A percentile compares a stretch with the other conserved stretches of the same genome.
Evolutionary conservation across 352 stramenopile genomes (phyloP).

Genomic region (Plasmopara viticola): DNA sequence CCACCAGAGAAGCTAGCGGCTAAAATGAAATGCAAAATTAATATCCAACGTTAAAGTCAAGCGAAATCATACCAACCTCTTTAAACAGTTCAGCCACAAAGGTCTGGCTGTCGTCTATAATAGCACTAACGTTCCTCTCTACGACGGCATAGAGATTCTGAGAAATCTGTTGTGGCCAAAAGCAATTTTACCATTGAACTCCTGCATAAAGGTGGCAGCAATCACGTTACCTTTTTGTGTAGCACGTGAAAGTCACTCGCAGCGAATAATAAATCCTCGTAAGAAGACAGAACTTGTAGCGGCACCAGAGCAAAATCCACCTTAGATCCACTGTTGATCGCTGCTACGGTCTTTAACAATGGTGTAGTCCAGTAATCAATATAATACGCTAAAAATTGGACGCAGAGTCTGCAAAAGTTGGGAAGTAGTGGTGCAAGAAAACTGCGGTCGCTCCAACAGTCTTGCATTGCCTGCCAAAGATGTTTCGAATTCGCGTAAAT

Average conservation of each 20-base stretch:
- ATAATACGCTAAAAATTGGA: constrained; percentile 64
- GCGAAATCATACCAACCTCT: constrained; percentile 21
- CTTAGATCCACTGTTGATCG: constrained; percentile 42
- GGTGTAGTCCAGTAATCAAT: constrained; percentile 47
- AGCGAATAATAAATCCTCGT: constrained; percentile 66
- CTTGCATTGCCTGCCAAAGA: constrained; percentile 40
- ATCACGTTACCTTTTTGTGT: constrained; percentile 35
- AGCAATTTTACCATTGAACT: neutral
- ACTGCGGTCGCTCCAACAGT: constrained; percentile 55
- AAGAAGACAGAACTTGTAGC: constrained; percentile 37
- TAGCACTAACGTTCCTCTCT: constrained; percentile 23
- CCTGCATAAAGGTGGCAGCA: neutral
- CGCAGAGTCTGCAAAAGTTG: constrained; percentile 62
- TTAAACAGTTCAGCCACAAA: constrained; percentile 50
- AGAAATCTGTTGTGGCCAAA: constrained; percentile 32
- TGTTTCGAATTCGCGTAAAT: constrained; percentile 46
- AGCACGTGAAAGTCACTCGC: constrained; percentile 73
- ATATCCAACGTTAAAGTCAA: neutral
- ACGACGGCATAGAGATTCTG: constrained; percentile 38
- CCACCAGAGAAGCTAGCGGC: constrained; percentile 31
- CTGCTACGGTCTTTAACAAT: constrained; percentile 33
- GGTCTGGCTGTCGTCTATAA: constrained; percentile 35
- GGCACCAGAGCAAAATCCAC: constrained; percentile 35
- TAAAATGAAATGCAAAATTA: constrained; percentile 13
- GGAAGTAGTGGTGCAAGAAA: constrained; percentile 53